Conservation (phyloP, 2,329 filamentous ascomycete species). For the Escovopsis sp. region DNA sequence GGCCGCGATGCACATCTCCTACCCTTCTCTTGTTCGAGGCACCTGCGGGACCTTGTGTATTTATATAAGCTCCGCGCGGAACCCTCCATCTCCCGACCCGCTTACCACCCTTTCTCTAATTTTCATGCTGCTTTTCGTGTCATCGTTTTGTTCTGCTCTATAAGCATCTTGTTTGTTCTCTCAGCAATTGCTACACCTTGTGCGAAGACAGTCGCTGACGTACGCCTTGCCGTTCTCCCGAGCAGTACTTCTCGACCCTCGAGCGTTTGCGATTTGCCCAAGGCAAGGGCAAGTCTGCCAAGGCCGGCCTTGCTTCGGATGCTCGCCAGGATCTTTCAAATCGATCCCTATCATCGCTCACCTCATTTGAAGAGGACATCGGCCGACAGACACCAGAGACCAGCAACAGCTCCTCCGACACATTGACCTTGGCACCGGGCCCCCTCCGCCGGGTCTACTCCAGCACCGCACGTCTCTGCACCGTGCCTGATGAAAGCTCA, state of each 20-base stretch:
- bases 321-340: constrained; percentile 11
- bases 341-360: constrained; percentile 10
- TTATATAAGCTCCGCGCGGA: too few relatives aligned
- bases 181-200: neutral
- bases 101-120: too few relatives aligned
- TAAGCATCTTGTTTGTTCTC: too few relatives aligned
- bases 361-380: constrained; percentile 4
- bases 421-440: neutral
- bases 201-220: neutral
- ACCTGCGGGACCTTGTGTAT: neutral
- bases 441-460: constrained; percentile 3
- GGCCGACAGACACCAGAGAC: constrained; percentile 1
- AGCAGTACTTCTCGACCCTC: constrained; percentile 56
- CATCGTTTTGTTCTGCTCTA: too few relatives aligned
- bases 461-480: constrained; percentile 7
- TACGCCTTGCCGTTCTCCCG: constrained; percentile 1
- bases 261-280: constrained; percentile 55
- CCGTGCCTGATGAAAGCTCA: neutral
- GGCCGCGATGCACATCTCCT: neutral
- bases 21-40: too few relatives aligned
- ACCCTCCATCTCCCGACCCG: too few relatives aligned
- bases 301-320: constrained; percentile 13
- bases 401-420: constrained; percentile 6
- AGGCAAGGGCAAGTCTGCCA: constrained; percentile 10
- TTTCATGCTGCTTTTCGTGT: too few relatives aligned